Evolutionary conservation across 2,329 filamentous ascomycete species (phyloP).

Genomic region (Mycogone perniciosa): DNA sequence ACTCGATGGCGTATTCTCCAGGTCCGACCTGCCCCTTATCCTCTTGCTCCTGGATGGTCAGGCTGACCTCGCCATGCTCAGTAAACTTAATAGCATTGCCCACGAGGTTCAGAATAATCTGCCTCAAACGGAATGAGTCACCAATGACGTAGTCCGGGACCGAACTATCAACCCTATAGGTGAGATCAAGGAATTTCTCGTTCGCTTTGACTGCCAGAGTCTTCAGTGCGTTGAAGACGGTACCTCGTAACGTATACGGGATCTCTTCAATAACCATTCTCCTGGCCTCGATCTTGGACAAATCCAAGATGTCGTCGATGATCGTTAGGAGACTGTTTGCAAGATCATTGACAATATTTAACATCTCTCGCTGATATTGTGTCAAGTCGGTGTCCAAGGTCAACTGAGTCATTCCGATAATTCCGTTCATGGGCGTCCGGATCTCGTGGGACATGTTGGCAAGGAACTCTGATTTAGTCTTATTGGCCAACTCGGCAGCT

Average conservation of each 20-base stretch:
- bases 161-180: constrained; percentile 86
- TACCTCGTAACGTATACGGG: constrained; percentile 87
- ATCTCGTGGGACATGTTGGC: constrained; percentile 99
- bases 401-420: constrained; percentile 96
- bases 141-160: constrained; percentile 94
- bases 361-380: constrained; percentile 93
- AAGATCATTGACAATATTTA: constrained; percentile 95
- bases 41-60: constrained; percentile 72
- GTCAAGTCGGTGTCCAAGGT: constrained; percentile 93
- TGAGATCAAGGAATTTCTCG: constrained; percentile 87
- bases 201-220: constrained; percentile 96
- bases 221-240: constrained; percentile 95
- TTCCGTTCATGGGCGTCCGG: constrained; percentile 93
- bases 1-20: constrained; percentile 89
- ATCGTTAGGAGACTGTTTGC: constrained; percentile 95
- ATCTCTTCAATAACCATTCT: constrained; percentile 98
- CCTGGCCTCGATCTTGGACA: constrained; percentile 84
- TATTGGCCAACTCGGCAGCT: constrained; percentile 92
- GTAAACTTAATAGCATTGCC: constrained; percentile 99
- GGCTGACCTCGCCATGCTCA: constrained; percentile 89
- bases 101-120: constrained; percentile 95
- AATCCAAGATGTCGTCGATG: constrained; percentile 76
- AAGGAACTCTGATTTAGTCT: constrained; percentile 96
- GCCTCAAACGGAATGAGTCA: constrained; percentile 90
- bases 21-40: constrained; percentile 55